Evolutionary conservation across 179 eudicot genomes (phyloP).

Genomic region (Camellia oleifera): DNA sequence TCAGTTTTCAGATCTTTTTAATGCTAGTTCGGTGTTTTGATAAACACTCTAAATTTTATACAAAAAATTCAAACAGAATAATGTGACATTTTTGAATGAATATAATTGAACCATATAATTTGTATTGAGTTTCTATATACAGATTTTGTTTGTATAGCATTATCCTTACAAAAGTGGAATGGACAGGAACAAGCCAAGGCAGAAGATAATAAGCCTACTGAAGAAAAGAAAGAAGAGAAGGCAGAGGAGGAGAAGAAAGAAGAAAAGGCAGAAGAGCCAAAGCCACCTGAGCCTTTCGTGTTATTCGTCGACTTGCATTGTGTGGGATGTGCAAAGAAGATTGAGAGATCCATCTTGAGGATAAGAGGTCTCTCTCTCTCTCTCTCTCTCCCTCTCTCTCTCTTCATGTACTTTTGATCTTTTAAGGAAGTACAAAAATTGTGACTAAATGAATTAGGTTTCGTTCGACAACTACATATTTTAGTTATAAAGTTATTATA

Average conservation of each 20-base stretch:
- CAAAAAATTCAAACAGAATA: too few relatives aligned
- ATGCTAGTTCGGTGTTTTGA: conserved; percentile 14
- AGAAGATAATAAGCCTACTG: conserved; percentile 32
- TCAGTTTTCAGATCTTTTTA: conserved; percentile 9
- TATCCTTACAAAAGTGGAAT: conserved; percentile 10
- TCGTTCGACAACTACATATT: too few relatives aligned
- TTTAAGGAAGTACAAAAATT: too few relatives aligned
- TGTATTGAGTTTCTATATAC: too few relatives aligned
- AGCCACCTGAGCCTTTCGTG: conserved; percentile 64
- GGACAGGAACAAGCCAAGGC: conserved; percentile 33
- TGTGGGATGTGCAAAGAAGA: conserved; percentile 94
- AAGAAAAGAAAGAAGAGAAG: conserved; percentile 39
- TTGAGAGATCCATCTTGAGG: conserved; percentile 67
- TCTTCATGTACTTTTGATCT: neutral
- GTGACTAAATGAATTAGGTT: too few relatives aligned
- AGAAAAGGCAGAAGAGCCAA: conserved; percentile 37
- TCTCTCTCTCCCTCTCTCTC: conserved; percentile 14
- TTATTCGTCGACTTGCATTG: conserved; percentile 87
- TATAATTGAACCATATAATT: too few relatives aligned
- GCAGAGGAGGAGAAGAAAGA: conserved; percentile 41
- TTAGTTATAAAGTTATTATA: too few relatives aligned
- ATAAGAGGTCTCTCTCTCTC: conserved; percentile 51
- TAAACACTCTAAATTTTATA: too few relatives aligned
- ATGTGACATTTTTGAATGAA: too few relatives aligned
- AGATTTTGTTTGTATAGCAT: too few relatives aligned